Evolutionary conservation across 2,329 filamentous ascomycete genomes (phyloP), one percentile per base, ranked within the genome.

Genomic region (Capronia coronata): DNA sequence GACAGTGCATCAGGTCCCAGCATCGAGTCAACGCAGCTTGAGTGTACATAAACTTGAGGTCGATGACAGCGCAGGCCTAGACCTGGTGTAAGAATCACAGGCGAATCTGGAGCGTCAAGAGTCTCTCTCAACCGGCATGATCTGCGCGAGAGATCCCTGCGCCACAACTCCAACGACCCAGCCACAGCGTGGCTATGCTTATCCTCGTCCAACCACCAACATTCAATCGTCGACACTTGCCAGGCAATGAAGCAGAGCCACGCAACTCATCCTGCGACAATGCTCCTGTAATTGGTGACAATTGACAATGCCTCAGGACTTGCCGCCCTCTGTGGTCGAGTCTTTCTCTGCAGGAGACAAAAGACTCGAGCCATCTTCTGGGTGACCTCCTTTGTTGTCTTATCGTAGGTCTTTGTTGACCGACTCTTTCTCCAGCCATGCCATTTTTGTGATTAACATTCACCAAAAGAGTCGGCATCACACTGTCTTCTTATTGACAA

Each of bases 211-310:
- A 48, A 18, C 37, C 2, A 37, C 30, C 19, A 34, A 48, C 18
- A 27, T 45, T 13, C 29, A 44, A 21, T 34, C 34, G 37, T 16
- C 39, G 21, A 19, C 29, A 39, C 7, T 27, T 7, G 34, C 23
- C 18, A 21, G 35, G 44, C 51, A 56, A 51, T 48, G 48, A 56
- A 50, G 43, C 45, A 54, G 51, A 41, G 51, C 38, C 51, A 56
- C 51, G 51, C 48, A 56, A 38, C 45, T 34, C 45, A 47, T 44
- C 45, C 32, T 49, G 23, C 32, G 42, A 56, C 48, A 49, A 43
- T 46, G 44, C 16, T n/a, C 48, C 27, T 46, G 50, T 51, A 43
- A 56, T 56, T 53, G 50, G 54, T 35, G 50, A 48, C 50, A 25
- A 53, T 46, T 35, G 50, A 48, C 50, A 25, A 53, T 46, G 47